Evolutionary conservation across 2,329 filamentous ascomycete species (phyloP).

Genomic region (Orbilia brochopaga): DNA sequence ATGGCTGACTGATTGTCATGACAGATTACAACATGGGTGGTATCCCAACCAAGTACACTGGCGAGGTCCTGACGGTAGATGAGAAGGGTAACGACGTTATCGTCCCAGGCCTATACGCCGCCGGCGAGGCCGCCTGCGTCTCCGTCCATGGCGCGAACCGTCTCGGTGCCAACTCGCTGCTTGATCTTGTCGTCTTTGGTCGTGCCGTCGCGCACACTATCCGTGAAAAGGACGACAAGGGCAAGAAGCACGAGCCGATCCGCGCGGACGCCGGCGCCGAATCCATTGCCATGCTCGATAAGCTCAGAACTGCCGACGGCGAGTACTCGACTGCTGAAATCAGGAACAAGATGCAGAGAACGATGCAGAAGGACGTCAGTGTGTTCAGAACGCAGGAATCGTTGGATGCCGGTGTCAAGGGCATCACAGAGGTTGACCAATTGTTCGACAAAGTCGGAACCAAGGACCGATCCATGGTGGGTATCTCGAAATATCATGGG

Average conservation of each 20-base stretch:
- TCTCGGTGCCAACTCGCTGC: conserved; percentile 95
- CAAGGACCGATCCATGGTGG: conserved; percentile 91
- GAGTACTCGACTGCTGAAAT: conserved; percentile 88
- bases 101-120: conserved; percentile 93
- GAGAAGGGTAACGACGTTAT: conserved; percentile 84
- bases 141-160: conserved; percentile 98
- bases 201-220: conserved; percentile 97
- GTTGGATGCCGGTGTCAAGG: conserved; percentile 88
- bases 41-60: conserved; percentile 96
- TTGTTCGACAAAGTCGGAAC: conserved; percentile 83
- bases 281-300: conserved; percentile 83
- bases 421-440: conserved; percentile 82
- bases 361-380: conserved; percentile 95
- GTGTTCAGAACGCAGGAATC: conserved; percentile 95
- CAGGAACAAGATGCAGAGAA: conserved; percentile 92
- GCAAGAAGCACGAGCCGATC: conserved; percentile 77
- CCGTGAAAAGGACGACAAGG: conserved; percentile 88
- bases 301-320: conserved; percentile 80
- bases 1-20: conserved; percentile 56
- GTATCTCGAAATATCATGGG: background rate
- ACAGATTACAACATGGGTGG: conserved; percentile 97
- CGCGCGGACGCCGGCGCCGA: conserved; percentile 85
- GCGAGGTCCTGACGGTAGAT: conserved; percentile 90
- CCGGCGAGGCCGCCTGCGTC: conserved; percentile 95
- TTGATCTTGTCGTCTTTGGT: conserved; percentile 96